phyloP scores from a whole-genome alignment of 768 basidiomycete genomes.

The Suillus brevipes region DNA sequence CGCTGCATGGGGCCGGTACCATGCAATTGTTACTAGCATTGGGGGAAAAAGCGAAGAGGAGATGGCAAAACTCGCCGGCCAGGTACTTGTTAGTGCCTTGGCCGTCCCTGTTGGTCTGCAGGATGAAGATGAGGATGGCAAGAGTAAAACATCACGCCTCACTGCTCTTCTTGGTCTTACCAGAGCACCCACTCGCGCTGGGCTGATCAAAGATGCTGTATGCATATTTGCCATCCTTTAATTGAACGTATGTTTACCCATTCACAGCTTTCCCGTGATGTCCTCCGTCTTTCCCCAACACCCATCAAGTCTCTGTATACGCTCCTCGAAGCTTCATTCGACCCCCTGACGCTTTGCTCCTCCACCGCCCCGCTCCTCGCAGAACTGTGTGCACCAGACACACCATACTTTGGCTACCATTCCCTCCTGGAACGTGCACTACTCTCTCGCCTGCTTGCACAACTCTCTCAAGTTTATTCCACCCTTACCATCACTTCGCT shows the following conservation, averaged over 20 bases:
- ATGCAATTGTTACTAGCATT: slow-evolving; percentile 66
- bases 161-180: slow-evolving; percentile 83
- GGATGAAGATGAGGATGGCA: slow-evolving; percentile 50
- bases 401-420: slow-evolving; percentile 76
- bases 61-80: slow-evolving; percentile 76
- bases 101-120: slow-evolving; percentile 84
- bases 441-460: slow-evolving; percentile 85
- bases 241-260: slow-evolving; percentile 10
- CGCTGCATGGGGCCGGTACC: slow-evolving; percentile 91
- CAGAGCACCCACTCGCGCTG: slow-evolving; percentile 83
- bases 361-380: slow-evolving; percentile 78
- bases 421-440: slow-evolving; percentile 90
- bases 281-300: slow-evolving; percentile 75
- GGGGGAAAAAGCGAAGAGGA: slow-evolving; percentile 80
- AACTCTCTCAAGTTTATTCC: slow-evolving; percentile 91
- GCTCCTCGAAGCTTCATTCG: slow-evolving; percentile 89
- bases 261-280: slow-evolving; percentile 73
- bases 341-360: slow-evolving; percentile 83
- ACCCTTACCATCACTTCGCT: slow-evolving; percentile 80
- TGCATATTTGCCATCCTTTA: slow-evolving; percentile 5
- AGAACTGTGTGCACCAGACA: slow-evolving; percentile 43
- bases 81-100: slow-evolving; percentile 89
- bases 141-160: slow-evolving; percentile 73
- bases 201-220: slow-evolving; percentile 85
- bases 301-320: slow-evolving; percentile 79